Conservation (phyloP, 163 green algal genomes). For the Coccomyxa subellipsoidea region DNA sequence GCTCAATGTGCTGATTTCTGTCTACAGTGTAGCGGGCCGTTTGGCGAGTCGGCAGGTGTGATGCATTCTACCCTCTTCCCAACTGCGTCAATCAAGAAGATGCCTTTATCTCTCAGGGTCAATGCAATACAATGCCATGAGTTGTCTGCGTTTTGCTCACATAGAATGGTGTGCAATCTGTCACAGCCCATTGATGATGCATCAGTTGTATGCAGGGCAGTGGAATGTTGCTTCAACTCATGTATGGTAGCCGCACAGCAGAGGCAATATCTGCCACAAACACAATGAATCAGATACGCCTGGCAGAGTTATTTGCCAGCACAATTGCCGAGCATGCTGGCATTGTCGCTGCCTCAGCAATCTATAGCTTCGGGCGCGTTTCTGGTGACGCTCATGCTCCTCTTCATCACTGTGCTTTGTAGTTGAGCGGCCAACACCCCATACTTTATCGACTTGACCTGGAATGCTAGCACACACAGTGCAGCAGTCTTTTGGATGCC, state of each 20-base stretch:
- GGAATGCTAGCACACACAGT: background rate
- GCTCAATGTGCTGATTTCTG: constrained; percentile 37
- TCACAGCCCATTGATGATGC: too few species aligned
- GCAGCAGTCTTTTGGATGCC: too few species aligned
- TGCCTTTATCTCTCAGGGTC: too few species aligned
- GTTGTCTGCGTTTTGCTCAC: too few species aligned
- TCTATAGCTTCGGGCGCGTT: constrained; percentile 43
- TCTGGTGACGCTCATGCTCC: constrained; percentile 3
- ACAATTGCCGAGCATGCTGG: constrained; percentile 31
- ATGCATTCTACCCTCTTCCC: background rate
- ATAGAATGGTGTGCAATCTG: too few species aligned
- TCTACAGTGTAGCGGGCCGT: constrained; percentile 15
- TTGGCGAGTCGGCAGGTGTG: constrained; percentile 25
- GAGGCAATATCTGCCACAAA: constrained; percentile 15
- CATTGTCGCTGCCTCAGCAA: constrained; percentile 42
- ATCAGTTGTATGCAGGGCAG: background rate
- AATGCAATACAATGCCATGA: too few species aligned
- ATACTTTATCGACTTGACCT: too few species aligned
- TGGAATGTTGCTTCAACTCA: background rate
- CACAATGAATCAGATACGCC: constrained; percentile 22
- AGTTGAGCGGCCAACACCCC: too few species aligned
- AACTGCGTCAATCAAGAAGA: too few species aligned
- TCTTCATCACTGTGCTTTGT: too few species aligned
- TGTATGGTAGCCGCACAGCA: constrained; percentile 25
- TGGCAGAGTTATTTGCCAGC: constrained; percentile 21